phyloP scores from a whole-genome alignment of 129 eudicot species.

The Tanacetum coccineum region DNA sequence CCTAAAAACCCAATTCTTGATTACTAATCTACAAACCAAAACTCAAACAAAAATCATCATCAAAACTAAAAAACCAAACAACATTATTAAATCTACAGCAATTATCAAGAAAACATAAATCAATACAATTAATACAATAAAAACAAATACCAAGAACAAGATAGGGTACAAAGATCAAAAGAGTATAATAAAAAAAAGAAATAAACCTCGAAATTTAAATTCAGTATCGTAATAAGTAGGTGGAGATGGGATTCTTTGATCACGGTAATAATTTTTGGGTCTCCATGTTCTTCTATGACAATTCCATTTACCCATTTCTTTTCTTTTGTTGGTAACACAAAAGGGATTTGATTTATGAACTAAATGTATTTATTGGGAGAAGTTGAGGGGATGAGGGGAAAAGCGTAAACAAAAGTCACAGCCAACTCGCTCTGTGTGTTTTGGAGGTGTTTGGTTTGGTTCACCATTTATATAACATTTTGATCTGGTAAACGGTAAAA shows the following conservation, averaged over 20 bases:
- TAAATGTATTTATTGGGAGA: neutral
- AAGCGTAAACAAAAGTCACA: too few species aligned
- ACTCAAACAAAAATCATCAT: too few species aligned
- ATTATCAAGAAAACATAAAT: conserved; percentile 16
- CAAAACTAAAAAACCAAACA: neutral
- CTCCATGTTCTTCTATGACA: conserved; percentile 35
- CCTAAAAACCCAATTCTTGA: conserved; percentile 9
- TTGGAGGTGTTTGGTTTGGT: too few species aligned
- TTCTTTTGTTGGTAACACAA: neutral
- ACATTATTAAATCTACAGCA: neutral
- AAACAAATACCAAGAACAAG: neutral
- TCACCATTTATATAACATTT: too few species aligned
- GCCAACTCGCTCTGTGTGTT: too few species aligned
- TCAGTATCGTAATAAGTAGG: conserved; percentile 43
- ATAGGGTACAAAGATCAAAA: conserved; percentile 1
- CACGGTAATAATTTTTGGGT: conserved; percentile 38
- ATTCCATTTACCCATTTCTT: conserved; percentile 37
- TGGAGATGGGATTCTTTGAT: conserved; percentile 40
- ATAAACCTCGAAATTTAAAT: conserved; percentile 36
- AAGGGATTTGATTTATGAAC: conserved; percentile 19
- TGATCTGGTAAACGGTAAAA: too few species aligned
- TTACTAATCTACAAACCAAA: neutral
- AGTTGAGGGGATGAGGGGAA: too few species aligned
- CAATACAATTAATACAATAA: neutral
- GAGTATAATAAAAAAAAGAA: neutral